Percentiles rank a stretch among this genome's conserved stretches.
phyloP scores from a whole-genome alignment of 805 yeast species.

The Isabelozyma heimii region DNA sequence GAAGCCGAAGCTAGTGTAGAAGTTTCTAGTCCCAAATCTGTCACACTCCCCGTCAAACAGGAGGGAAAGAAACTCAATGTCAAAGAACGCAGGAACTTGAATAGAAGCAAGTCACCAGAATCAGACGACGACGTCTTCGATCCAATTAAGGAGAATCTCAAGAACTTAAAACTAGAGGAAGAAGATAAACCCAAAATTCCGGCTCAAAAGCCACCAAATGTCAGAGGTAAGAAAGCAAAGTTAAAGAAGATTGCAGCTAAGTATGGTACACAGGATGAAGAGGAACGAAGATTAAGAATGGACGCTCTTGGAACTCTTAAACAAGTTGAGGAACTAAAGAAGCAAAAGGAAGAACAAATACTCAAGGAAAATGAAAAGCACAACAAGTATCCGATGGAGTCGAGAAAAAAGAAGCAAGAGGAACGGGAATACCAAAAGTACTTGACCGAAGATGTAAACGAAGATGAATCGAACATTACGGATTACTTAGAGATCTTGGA shows the following conservation, averaged over 20 bases:
- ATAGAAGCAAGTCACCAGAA: slow-evolving; percentile 2
- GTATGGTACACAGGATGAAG: slow-evolving; percentile 90
- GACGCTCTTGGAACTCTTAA: slow-evolving; percentile 82
- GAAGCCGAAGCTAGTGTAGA: background rate
- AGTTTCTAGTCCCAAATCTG: too few species aligned
- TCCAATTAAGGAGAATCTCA: slow-evolving; percentile 8
- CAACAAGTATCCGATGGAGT: slow-evolving; percentile 28
- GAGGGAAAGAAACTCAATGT: slow-evolving; percentile 5
- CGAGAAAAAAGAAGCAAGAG: slow-evolving; percentile 45
- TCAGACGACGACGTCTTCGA: slow-evolving; percentile 9
- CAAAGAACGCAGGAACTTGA: slow-evolving; percentile 4
- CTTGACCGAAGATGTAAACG: slow-evolving; percentile 32
- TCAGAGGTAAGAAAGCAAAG: slow-evolving; percentile 85
- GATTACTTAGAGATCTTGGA: slow-evolving; percentile 45
- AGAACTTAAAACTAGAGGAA: slow-evolving; percentile 5
- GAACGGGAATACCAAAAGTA: slow-evolving; percentile 43
- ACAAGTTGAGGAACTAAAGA: slow-evolving; percentile 36
- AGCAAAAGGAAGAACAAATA: slow-evolving; percentile 25
- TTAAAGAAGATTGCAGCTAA: slow-evolving; percentile 78
- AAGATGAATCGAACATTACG: slow-evolving; percentile 26
- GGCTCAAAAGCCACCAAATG: slow-evolving; percentile 32
- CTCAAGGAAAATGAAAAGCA: slow-evolving; percentile 15
- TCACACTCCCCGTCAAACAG: background rate
- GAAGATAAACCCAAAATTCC: slow-evolving; percentile 3
- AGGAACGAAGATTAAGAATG: slow-evolving; percentile 73